Evolutionary conservation across 2,329 filamentous ascomycete species (phyloP).

Genomic region (Monilinia aucupariae): DNA sequence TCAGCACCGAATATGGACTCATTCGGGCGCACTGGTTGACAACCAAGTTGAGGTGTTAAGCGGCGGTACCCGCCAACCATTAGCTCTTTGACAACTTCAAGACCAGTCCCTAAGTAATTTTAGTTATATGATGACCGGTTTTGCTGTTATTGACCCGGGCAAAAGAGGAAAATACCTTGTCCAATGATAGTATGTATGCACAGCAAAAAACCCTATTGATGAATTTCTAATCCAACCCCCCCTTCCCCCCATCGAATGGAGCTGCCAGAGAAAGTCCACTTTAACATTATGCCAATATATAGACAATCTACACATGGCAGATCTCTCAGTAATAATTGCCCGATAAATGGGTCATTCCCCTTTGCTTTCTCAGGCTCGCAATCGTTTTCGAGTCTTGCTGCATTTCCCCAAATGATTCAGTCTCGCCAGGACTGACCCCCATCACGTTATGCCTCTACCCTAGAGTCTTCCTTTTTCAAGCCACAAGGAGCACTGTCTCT

Average conservation of each 20-base stretch:
- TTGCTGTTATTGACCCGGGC: neutral
- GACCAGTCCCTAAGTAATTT: neutral
- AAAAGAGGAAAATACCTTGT: conserved; percentile 13
- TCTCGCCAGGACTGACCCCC: conserved; percentile 10
- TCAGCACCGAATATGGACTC: conserved; percentile 17
- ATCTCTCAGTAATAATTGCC: conserved; percentile 17
- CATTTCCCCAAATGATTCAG: conserved; percentile 3
- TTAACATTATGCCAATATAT: conserved; percentile 6
- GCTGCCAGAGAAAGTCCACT: conserved; percentile 2
- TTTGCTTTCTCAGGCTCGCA: neutral
- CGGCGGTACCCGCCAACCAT: conserved; percentile 12
- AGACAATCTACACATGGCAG: conserved; percentile 11
- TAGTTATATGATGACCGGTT: neutral
- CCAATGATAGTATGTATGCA: conserved; percentile 10
- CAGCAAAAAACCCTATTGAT: conserved; percentile 9
- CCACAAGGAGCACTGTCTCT: conserved; percentile 12
- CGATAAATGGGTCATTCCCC: conserved; percentile 13
- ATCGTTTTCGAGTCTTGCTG: conserved; percentile 1
- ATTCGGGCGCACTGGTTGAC: conserved; percentile 14
- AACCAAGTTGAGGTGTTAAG: conserved; percentile 7
- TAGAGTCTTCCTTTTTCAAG: conserved; percentile 2
- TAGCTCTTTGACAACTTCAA: conserved; percentile 3
- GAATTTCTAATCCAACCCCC: conserved; percentile 4
- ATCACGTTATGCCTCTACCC: neutral
- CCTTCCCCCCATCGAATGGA: neutral